Evolutionary conservation across 129 eudicot genomes (phyloP), one percentile per base, ranked within the genome.

Genomic region (Chrysanthemum lavandulifolium): DNA sequence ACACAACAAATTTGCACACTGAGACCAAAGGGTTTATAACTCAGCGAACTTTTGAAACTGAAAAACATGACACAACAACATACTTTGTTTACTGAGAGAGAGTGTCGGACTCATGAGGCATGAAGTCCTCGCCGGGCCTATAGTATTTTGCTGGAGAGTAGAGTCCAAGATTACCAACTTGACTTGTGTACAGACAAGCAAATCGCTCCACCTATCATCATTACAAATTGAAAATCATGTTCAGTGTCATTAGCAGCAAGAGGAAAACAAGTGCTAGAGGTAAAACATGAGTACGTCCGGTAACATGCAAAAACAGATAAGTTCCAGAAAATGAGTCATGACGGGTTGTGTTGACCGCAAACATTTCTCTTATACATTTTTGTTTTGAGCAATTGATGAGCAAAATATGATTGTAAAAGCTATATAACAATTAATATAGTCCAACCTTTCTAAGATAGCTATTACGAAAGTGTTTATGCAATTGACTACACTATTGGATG

Each of bases 61-160:
- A 36, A 11, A 55, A 43, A 56, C 65, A 71, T 18, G 33, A 50
- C 53, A 52, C 12, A 62, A 50, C 48, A 52, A 7, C 27, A 54
- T 40, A 19, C 67, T 21, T 10, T 5, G 33, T 63, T 52, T 55
- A 78, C 33, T 11, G 45, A 43, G 53, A 25, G 62, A 91, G 83
- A 68, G 86, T 82, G 75, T 87, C 96, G 16, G 86, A 77, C 65
- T 94, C 98, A 72, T 94, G 98, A 13, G 98, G 89, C 94, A 94
- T 85, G 82, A 81, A 90, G 64, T 94, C 98, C 65, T 90, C 98
- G 36, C 88, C 80, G 9, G 98, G 97, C 69, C 98, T 86, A 70
- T 94, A 94, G 88, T 94, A 88, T 69, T 94, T 94, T 72, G 89
- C 93, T 0, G 98, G 98, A 45, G 98, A 88, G 69, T 86, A 88